These are phyloP conservation scores for Mycena rebaudengoi DNA, from an alignment of 768 basidiomycete genomes.

Conservation along the genomic window DNA sequence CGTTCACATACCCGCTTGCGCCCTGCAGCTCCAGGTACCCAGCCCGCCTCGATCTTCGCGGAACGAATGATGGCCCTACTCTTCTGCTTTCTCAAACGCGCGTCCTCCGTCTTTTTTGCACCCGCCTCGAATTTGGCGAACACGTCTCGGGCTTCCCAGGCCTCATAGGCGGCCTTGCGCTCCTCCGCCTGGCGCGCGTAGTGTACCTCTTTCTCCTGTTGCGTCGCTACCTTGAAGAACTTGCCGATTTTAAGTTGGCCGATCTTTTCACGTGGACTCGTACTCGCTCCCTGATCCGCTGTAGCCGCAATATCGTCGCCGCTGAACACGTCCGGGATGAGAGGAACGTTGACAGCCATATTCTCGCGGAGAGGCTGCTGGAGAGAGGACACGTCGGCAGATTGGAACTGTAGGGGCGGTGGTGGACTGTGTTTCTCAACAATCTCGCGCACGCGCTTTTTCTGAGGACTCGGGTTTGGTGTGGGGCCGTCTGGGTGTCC, in stretches of 20 bases:
- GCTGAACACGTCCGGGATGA: not conserved
- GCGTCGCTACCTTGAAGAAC: conserved; percentile 2
- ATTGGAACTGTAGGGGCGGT: not conserved
- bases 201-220: not conserved
- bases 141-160: not conserved
- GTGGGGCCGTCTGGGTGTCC: not conserved
- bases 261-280: no score
- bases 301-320: not conserved
- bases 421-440: not conserved
- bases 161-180: not conserved
- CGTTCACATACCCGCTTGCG: conserved; percentile 7
- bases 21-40: not conserved
- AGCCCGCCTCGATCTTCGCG: not conserved
- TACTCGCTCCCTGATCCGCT: not conserved
- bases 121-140: not conserved
- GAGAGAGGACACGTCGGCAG: no score
- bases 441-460: not conserved
- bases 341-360: not conserved
- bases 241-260: not conserved
- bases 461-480: not conserved
- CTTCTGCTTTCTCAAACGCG: not conserved
- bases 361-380: not conserved
- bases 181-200: not conserved
- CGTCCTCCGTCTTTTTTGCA: not conserved
- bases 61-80: not conserved